These are phyloP conservation scores for Amanita jacksonii DNA, from an alignment of 768 basidiomycete genomes.

Conservation along the genomic window DNA sequence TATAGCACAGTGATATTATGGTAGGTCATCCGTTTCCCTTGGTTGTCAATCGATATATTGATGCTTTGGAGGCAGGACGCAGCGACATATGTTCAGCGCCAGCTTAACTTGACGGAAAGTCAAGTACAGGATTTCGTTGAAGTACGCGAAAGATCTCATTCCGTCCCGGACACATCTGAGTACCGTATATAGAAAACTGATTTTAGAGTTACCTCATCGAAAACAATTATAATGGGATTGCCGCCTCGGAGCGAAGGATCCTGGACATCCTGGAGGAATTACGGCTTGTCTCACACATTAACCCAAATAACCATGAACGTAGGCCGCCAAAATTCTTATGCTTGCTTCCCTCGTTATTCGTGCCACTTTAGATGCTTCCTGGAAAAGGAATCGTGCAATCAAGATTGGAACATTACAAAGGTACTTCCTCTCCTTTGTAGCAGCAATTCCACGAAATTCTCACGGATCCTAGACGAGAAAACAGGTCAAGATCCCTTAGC, in stretches of 20 bases:
- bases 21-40: slow-evolving; percentile 14
- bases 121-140: slow-evolving; percentile 39
- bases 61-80: too few relatives aligned
- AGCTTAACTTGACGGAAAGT: slow-evolving; percentile 27
- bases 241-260: slow-evolving; percentile 26
- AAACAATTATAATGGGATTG: slow-evolving; percentile 34
- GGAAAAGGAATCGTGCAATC: slow-evolving; percentile 25
- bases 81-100: slow-evolving; percentile 31
- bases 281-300: slow-evolving; percentile 32
- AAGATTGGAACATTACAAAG: slow-evolving; percentile 11
- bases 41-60: too few relatives aligned
- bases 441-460: neutral
- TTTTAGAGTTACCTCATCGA: slow-evolving; percentile 30
- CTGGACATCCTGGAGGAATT: slow-evolving; percentile 30
- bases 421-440: slow-evolving; percentile 8
- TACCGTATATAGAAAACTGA: slow-evolving; percentile 23
- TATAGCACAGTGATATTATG: slow-evolving; percentile 32
- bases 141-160: slow-evolving; percentile 16
- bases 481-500: slow-evolving; percentile 15
- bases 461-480: slow-evolving; percentile 11
- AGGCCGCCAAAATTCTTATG: slow-evolving; percentile 1
- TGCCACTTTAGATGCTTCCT: slow-evolving; percentile 29
- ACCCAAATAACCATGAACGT: slow-evolving; percentile 28
- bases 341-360: neutral
- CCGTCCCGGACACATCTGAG: neutral